These are phyloP conservation scores for Zygosaccharomyces bisporus DNA, from an alignment of 805 yeast species.

Conservation along the genomic window DNA sequence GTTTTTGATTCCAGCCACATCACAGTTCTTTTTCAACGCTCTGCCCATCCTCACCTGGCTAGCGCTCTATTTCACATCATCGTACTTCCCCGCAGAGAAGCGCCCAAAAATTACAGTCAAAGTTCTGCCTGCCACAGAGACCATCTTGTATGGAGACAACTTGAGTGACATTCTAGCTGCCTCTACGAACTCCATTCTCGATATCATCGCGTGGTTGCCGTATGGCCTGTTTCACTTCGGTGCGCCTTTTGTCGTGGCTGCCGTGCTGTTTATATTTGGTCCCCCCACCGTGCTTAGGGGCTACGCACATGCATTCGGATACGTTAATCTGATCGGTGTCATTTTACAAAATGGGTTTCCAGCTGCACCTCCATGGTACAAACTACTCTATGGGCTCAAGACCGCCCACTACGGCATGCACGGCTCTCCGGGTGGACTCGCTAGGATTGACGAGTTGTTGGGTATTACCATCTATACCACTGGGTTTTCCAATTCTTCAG, in stretches of 20 bases:
- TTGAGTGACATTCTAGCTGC: conserved; percentile 79
- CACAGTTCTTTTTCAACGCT: conserved; percentile 80
- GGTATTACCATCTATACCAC: conserved; percentile 82
- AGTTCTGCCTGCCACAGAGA: conserved; percentile 85
- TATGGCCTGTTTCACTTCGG: conserved; percentile 88
- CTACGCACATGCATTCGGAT: conserved; percentile 91
- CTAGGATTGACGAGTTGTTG: conserved; percentile 73
- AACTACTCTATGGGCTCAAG: conserved; percentile 72
- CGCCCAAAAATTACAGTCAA: conserved; percentile 89
- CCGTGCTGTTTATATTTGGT: conserved; percentile 73
- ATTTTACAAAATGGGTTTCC: conserved; percentile 78
- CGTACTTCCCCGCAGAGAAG: conserved; percentile 66
- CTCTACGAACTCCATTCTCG: conserved; percentile 58
- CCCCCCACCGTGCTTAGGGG: conserved; percentile 84
- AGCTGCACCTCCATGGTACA: conserved; percentile 98
- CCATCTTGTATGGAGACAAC: conserved; percentile 88
- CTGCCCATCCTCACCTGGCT: conserved; percentile 85
- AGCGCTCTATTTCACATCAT: conserved; percentile 71
- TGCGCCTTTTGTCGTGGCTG: conserved; percentile 85
- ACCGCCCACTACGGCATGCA: conserved; percentile 89
- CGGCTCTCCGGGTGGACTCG: conserved; percentile 95
- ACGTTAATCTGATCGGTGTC: conserved; percentile 87
- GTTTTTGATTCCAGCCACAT: conserved; percentile 67
- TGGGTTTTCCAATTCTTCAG: conserved; percentile 80
- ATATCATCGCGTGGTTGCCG: conserved; percentile 91